A percentile compares a stretch with the other conserved stretches of the same genome.
phyloP scores from a whole-genome alignment of 2,329 filamentous ascomycete genomes.

The Cladosporium austrohemisphaericum region DNA sequence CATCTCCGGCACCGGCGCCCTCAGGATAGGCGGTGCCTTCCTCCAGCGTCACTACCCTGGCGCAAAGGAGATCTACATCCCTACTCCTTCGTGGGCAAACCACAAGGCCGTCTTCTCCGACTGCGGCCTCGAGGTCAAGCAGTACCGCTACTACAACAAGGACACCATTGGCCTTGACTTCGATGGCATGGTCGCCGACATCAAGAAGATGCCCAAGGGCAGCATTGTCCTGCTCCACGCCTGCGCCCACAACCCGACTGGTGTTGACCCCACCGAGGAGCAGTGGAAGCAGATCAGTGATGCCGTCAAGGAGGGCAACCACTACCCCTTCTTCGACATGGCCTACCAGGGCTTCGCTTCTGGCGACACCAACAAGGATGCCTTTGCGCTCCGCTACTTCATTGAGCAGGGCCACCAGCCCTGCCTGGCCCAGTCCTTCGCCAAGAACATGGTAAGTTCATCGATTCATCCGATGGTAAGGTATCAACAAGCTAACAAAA shows the following conservation, averaged over 20 bases:
- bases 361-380: slow-evolving; percentile 86
- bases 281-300: slow-evolving; percentile 91
- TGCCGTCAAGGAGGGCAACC: slow-evolving; percentile 77
- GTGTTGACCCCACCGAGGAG: slow-evolving; percentile 84
- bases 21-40: slow-evolving; percentile 93
- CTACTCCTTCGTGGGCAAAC: slow-evolving; percentile 95
- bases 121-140: slow-evolving; percentile 82
- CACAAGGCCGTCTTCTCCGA: slow-evolving; percentile 96
- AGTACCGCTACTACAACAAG: slow-evolving; percentile 99
- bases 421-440: slow-evolving; percentile 87
- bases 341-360: slow-evolving; percentile 98
- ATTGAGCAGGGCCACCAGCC: slow-evolving; percentile 87
- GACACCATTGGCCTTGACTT: slow-evolving; percentile 98
- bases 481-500: slow-evolving; percentile 16
- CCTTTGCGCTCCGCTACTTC: slow-evolving; percentile 90
- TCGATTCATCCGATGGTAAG: not conserved
- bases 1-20: slow-evolving; percentile 94
- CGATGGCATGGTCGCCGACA: slow-evolving; percentile 83
- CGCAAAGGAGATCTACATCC: slow-evolving; percentile 94
- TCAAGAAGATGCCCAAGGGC: slow-evolving; percentile 80
- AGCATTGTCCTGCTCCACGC: slow-evolving; percentile 93
- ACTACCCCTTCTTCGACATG: slow-evolving; percentile 99
- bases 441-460: slow-evolving; percentile 91
- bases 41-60: slow-evolving; percentile 85
- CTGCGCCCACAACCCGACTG: slow-evolving; percentile 96